These are phyloP conservation scores for Leccinum subgranulosum DNA, from an alignment of 768 basidiomycete genomes.

Conservation along the genomic window DNA sequence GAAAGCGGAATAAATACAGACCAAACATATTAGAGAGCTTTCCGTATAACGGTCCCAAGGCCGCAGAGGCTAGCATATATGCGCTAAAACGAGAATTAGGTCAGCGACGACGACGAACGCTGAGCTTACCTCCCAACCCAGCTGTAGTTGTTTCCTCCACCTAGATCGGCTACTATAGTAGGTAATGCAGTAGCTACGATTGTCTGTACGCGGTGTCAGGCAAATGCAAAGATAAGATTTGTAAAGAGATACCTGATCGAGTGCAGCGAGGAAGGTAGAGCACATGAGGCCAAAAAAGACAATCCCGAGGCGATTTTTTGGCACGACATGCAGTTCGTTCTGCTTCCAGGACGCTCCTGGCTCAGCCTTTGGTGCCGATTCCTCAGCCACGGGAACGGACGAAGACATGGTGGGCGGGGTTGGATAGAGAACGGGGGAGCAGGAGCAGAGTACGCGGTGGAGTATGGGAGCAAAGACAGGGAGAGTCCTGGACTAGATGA, in stretches of 20 bases:
- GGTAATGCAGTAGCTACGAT: constrained; percentile 50
- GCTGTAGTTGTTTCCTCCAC: constrained; percentile 43
- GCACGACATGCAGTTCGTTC: constrained; percentile 40
- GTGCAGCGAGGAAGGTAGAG: constrained; percentile 42
- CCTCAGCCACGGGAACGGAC: neutral
- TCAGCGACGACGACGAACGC: neutral
- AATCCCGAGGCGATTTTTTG: constrained; percentile 39
- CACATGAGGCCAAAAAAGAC: constrained; percentile 46
- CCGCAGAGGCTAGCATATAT: constrained; percentile 44
- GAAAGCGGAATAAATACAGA: constrained; percentile 1
- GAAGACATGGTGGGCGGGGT: constrained; percentile 6
- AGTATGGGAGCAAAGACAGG: neutral
- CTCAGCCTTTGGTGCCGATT: constrained; percentile 2
- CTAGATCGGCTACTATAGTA: constrained; percentile 44
- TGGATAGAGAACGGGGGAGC: neutral
- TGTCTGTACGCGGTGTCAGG: constrained; percentile 27
- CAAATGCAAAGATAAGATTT: neutral
- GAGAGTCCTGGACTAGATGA: neutral
- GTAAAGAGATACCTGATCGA: constrained; percentile 39
- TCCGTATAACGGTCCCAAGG: constrained; percentile 46
- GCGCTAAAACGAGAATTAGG: constrained; percentile 29
- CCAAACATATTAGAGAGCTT: constrained; percentile 44
- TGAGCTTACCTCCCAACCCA: constrained; percentile 45
- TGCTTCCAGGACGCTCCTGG: constrained; percentile 38
- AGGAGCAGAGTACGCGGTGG: neutral